These are phyloP conservation scores for Phaeosphaeria sp. DNA, from an alignment of 2,329 filamentous ascomycete species.

Conservation along the genomic window DNA sequence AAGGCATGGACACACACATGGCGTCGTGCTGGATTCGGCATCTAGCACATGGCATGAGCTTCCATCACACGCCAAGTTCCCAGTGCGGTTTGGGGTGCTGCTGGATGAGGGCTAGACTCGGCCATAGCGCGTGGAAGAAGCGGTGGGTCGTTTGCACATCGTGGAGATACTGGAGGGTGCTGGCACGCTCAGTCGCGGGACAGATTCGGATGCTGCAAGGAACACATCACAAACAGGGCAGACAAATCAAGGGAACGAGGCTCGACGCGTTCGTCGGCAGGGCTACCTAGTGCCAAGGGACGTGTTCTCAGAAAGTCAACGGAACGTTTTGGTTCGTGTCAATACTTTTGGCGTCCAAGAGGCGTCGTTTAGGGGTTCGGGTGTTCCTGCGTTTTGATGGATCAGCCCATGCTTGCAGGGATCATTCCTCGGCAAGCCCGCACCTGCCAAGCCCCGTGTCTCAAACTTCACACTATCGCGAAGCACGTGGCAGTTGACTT, in stretches of 20 bases:
- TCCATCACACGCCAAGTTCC: constrained; percentile 25
- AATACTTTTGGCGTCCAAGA: neutral
- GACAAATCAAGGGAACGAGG: neutral
- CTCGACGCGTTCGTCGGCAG: neutral
- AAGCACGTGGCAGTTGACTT: neutral
- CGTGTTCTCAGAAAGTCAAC: neutral
- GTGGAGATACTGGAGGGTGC: neutral
- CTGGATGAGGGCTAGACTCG: constrained; percentile 13
- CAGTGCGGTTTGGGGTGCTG: constrained; percentile 12
- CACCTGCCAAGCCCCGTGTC: neutral
- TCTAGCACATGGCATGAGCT: constrained; percentile 24
- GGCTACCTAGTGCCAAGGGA: neutral
- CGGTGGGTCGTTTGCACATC: neutral
- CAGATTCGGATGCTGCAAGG: neutral
- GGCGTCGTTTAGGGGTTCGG: constrained; percentile 5
- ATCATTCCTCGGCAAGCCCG: neutral
- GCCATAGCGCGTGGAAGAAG: neutral
- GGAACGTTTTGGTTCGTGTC: neutral
- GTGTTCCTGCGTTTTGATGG: constrained; percentile 10
- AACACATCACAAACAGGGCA: neutral
- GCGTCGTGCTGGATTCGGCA: constrained; percentile 6
- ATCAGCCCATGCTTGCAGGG: constrained; percentile 1
- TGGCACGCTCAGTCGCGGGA: neutral
- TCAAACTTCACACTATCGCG: neutral
- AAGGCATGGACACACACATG: constrained; percentile 4